Evolutionary conservation across 768 basidiomycete genomes (phyloP).

Genomic region (Myochromella boudieri): DNA sequence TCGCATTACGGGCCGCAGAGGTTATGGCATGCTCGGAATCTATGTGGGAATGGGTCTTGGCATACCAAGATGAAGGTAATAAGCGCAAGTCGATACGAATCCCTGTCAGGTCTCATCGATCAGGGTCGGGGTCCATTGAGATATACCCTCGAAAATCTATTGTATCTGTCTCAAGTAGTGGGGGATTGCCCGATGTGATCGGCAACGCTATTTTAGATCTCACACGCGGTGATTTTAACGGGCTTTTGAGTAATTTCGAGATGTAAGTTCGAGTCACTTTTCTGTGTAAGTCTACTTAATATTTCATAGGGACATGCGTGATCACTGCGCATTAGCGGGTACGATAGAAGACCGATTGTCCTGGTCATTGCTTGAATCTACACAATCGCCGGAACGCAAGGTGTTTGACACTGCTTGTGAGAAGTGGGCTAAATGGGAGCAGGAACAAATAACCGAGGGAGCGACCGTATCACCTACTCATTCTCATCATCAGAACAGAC

Average conservation of each 20-base stretch:
- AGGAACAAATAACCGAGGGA: constrained; percentile 22
- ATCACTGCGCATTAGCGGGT: constrained; percentile 47
- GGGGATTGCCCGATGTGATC: constrained; percentile 24
- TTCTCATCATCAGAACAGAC: not conserved
- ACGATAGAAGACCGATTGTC: constrained; percentile 48
- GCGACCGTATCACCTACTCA: not conserved
- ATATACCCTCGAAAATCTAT: constrained; percentile 10
- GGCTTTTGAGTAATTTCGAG: constrained; percentile 54
- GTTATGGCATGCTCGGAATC: constrained; percentile 70
- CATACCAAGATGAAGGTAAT: constrained; percentile 37
- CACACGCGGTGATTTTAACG: constrained; percentile 63
- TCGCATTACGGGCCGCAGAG: constrained; percentile 60
- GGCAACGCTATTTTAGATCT: constrained; percentile 44
- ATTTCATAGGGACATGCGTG: constrained; percentile 61
- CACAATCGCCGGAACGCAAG: constrained; percentile 50
- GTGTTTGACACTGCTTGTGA: constrained; percentile 57
- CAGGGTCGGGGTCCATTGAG: constrained; percentile 15
- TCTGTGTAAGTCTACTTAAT: not conserved
- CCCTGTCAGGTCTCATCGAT: constrained; percentile 2
- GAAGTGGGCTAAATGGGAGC: constrained; percentile 54
- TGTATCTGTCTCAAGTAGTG: constrained; percentile 9
- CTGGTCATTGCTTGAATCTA: constrained; percentile 42
- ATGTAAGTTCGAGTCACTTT: constrained; percentile 42
- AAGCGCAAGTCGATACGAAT: constrained; percentile 4
- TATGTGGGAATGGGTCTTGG: constrained; percentile 78